Conservation (phyloP, 192 early-diverging fungal species). For the Mortierella antarctica region DNA sequence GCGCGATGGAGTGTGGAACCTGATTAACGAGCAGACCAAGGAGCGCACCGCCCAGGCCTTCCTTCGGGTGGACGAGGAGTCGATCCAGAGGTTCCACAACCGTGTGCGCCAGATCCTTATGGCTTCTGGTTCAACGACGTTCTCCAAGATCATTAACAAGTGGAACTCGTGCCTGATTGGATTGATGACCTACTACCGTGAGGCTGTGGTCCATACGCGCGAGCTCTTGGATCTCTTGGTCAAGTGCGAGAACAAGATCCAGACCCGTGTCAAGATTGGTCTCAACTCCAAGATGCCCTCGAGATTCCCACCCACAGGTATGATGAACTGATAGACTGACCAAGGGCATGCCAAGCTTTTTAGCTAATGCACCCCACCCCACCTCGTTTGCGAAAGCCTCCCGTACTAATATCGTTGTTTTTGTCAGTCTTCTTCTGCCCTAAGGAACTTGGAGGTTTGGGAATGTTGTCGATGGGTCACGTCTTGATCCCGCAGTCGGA, state of each 20-base stretch:
- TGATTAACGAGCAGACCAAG: conserved; percentile 97
- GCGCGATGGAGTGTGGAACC: conserved; percentile 91
- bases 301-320: conserved; percentile 95
- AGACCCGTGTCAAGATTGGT: conserved; percentile 99
- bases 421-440: conserved; percentile 70
- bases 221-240: conserved; percentile 97
- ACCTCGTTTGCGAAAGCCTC: too few relatives aligned
- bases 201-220: conserved; percentile 97
- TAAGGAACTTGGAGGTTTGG: conserved; percentile 95
- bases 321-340: too few relatives aligned
- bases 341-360: too few relatives aligned
- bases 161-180: conserved; percentile 92
- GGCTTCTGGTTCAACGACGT: conserved; percentile 97
- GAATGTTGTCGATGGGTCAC: conserved; percentile 99
- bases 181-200: conserved; percentile 98
- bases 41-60: conserved; percentile 98
- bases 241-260: conserved; percentile 98
- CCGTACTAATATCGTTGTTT: not conserved
- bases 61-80: conserved; percentile 95
- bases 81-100: conserved; percentile 93
- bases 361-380: too few relatives aligned
- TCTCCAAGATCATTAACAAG: conserved; percentile 99
- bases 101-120: conserved; percentile 97
- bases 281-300: conserved; percentile 99
- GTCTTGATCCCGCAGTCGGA: conserved; percentile 98